Conservation (phyloP, 306 rosid genomes). For the Cucumis cinereus region DNA sequence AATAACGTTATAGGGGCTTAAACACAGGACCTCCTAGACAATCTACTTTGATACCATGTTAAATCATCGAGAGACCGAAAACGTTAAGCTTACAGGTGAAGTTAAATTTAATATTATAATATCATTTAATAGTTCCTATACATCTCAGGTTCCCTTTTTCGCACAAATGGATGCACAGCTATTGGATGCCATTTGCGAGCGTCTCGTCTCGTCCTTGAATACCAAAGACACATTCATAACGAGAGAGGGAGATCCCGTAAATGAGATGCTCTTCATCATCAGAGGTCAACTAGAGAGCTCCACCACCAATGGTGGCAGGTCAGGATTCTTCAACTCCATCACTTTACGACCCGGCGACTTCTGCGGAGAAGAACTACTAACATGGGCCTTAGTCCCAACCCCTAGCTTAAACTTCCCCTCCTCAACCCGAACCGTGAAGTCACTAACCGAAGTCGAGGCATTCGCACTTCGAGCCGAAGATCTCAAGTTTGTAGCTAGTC, state of each 20-base stretch:
- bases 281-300: conserved; percentile 86
- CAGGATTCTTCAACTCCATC: conserved; percentile 71
- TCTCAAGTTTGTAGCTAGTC: conserved; percentile 59
- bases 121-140: background rate
- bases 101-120: too few species aligned
- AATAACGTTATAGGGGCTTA: too few species aligned
- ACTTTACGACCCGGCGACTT: conserved; percentile 63
- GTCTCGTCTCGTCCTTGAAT: conserved; percentile 63
- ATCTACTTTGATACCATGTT: too few species aligned
- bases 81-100: too few species aligned
- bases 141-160: conserved; percentile 68
- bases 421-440: conserved; percentile 63
- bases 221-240: conserved; percentile 46
- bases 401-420: conserved; percentile 50
- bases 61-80: too few species aligned
- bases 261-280: conserved; percentile 76
- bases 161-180: conserved; percentile 88
- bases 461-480: conserved; percentile 77
- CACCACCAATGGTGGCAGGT: conserved; percentile 73
- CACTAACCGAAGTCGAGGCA: conserved; percentile 69
- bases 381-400: conserved; percentile 60
- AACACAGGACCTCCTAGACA: too few species aligned
- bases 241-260: conserved; percentile 81
- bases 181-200: conserved; percentile 84
- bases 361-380: conserved; percentile 78